Conservation (phyloP, 1,284 basidiomycete species). For the Mycosarcoma mackinlayi region DNA sequence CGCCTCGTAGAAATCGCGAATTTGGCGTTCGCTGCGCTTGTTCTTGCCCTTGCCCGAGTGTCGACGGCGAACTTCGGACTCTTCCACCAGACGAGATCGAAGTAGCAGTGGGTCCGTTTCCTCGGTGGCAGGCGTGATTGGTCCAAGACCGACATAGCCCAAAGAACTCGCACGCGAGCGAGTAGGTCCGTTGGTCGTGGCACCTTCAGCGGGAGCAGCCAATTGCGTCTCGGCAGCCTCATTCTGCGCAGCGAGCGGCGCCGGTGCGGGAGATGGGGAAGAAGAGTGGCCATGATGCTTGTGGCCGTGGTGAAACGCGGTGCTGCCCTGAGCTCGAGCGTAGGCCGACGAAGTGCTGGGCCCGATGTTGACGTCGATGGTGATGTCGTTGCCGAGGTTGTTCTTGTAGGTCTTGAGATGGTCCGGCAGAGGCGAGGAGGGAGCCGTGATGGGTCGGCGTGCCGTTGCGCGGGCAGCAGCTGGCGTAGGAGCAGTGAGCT, state of each 20-base stretch:
- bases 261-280: constrained; percentile 19
- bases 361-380: constrained; percentile 49
- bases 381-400: constrained; percentile 39
- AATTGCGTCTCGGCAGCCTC: constrained; percentile 1
- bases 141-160: constrained; percentile 23
- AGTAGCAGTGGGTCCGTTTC: constrained; percentile 70
- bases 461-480: constrained; percentile 20
- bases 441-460: constrained; percentile 17
- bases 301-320: constrained; percentile 46
- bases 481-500: constrained; percentile 44
- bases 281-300: constrained; percentile 27
- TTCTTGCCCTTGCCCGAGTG: constrained; percentile 67
- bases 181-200: constrained; percentile 4
- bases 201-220: constrained; percentile 3
- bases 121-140: constrained; percentile 33
- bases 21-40: constrained; percentile 67
- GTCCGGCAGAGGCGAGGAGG: constrained; percentile 26
- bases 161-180: constrained; percentile 43
- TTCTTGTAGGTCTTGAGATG: constrained; percentile 25
- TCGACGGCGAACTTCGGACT: constrained; percentile 66
- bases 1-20: constrained; percentile 79
- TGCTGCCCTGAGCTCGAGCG: constrained; percentile 45
- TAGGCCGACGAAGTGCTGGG: constrained; percentile 48
- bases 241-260: neutral
- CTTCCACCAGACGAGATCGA: constrained; percentile 68